Conservation (phyloP, 2,329 filamentous ascomycete genomes). For the Arthrobotrys iridis region DNA sequence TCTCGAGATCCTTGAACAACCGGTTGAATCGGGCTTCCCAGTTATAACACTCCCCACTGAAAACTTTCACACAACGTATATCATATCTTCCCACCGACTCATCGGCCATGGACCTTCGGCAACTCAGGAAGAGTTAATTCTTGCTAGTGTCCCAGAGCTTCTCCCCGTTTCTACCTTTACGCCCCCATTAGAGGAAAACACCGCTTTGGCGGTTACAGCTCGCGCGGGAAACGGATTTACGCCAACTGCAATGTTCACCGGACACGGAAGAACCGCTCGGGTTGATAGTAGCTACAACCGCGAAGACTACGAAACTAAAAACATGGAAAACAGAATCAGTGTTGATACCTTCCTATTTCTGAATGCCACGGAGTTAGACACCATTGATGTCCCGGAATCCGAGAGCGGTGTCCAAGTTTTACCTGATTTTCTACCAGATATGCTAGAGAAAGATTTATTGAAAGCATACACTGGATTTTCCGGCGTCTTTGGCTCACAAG, state of each 20-base stretch:
- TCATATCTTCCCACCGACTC: slow-evolving; percentile 44
- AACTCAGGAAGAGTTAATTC: slow-evolving; percentile 42
- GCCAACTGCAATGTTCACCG: slow-evolving; percentile 25
- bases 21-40: slow-evolving; percentile 41
- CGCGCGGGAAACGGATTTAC: neutral
- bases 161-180: slow-evolving; percentile 49
- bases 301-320: neutral
- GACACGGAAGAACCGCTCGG: slow-evolving; percentile 42
- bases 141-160: slow-evolving; percentile 33
- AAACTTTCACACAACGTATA: slow-evolving; percentile 38
- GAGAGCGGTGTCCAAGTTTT: neutral
- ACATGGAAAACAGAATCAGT: slow-evolving; percentile 8
- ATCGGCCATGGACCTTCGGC: slow-evolving; percentile 47
- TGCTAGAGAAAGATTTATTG: slow-evolving; percentile 42
- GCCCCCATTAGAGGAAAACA: slow-evolving; percentile 33
- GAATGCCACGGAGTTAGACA: slow-evolving; percentile 40
- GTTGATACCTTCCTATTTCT: slow-evolving; percentile 35
- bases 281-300: slow-evolving; percentile 18
- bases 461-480: slow-evolving; percentile 46
- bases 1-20: slow-evolving; percentile 38
- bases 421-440: slow-evolving; percentile 34
- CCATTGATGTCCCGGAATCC: neutral
- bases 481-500: slow-evolving; percentile 22
- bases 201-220: slow-evolving; percentile 31
- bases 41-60: neutral